Evolutionary conservation across 495 filamentous ascomycete species (phyloP).

Genomic region (Cercophora samala): DNA sequence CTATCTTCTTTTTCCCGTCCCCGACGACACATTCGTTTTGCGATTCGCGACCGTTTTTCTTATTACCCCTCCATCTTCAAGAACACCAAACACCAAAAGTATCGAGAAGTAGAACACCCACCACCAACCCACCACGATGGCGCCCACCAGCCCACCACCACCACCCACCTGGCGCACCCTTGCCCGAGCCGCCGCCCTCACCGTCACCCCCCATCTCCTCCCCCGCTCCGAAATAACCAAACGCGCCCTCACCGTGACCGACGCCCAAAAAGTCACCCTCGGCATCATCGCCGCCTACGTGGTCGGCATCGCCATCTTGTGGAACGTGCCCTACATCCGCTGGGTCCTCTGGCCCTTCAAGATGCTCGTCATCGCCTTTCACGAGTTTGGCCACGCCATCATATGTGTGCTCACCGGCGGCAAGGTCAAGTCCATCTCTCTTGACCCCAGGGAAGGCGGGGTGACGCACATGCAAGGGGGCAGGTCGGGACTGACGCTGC

Average conservation of each 20-base stretch:
- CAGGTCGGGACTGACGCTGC: slow-evolving; percentile 65
- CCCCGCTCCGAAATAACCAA: slow-evolving; percentile 16
- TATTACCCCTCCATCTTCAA: not conserved
- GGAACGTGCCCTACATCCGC: slow-evolving; percentile 74
- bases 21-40: not conserved
- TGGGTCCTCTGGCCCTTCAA: slow-evolving; percentile 82
- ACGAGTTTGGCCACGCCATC: slow-evolving; percentile 78
- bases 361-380: slow-evolving; percentile 85
- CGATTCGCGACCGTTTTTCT: not conserved
- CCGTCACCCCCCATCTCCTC: slow-evolving; percentile 12
- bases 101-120: not conserved
- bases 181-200: slow-evolving; percentile 1
- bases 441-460: slow-evolving; percentile 66
- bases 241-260: slow-evolving; percentile 59
- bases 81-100: not conserved
- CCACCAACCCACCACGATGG: not conserved
- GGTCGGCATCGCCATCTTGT: slow-evolving; percentile 69
- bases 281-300: slow-evolving; percentile 63
- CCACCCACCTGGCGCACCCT: slow-evolving; percentile 3
- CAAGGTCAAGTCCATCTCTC: slow-evolving; percentile 59
- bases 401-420: slow-evolving; percentile 70
- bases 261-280: slow-evolving; percentile 70
- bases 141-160: not conserved
- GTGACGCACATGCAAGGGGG: slow-evolving; percentile 81
- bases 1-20: not conserved